These are phyloP conservation scores for Eimeria necatrix DNA, from an alignment of 169 alveolate genomes.

Conservation along the genomic window DNA sequence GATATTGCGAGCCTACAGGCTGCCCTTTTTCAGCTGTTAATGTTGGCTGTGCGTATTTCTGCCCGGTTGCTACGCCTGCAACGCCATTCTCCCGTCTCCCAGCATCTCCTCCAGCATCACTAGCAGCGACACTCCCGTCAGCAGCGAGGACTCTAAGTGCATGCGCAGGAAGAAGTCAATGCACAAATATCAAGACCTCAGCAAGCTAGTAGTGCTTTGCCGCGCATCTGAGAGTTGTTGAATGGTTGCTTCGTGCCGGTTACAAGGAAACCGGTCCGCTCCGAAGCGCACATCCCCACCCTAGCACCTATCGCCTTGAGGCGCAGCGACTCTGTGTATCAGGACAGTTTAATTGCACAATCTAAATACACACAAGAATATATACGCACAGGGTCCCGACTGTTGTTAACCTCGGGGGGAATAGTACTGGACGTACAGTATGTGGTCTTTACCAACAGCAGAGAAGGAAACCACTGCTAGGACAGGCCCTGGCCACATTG, in stretches of 20 bases:
- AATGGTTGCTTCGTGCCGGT: too few species aligned
- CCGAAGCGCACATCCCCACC: too few species aligned
- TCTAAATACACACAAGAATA: background rate
- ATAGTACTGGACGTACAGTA: background rate
- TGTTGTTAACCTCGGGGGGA: too few species aligned
- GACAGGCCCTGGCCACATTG: constrained; percentile 39
- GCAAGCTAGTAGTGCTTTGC: too few species aligned
- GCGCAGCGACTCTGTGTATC: too few species aligned
- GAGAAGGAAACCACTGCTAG: constrained; percentile 25
- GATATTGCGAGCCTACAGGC: background rate
- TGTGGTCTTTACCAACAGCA: constrained; percentile 16
- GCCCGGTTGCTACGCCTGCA: background rate
- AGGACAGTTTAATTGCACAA: background rate
- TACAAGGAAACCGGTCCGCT: too few species aligned
- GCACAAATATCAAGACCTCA: background rate
- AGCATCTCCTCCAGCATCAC: background rate
- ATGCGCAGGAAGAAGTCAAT: background rate
- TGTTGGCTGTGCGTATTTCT: background rate
- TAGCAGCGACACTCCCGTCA: background rate
- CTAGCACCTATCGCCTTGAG: too few species aligned
- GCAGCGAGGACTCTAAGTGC: constrained; percentile 37
- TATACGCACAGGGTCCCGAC: background rate
- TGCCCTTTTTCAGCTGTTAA: background rate
- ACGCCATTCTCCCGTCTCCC: background rate
- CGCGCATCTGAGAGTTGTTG: too few species aligned